phyloP scores from a whole-genome alignment of 345 rosid genomes.

The Gossypioides kirkii region DNA sequence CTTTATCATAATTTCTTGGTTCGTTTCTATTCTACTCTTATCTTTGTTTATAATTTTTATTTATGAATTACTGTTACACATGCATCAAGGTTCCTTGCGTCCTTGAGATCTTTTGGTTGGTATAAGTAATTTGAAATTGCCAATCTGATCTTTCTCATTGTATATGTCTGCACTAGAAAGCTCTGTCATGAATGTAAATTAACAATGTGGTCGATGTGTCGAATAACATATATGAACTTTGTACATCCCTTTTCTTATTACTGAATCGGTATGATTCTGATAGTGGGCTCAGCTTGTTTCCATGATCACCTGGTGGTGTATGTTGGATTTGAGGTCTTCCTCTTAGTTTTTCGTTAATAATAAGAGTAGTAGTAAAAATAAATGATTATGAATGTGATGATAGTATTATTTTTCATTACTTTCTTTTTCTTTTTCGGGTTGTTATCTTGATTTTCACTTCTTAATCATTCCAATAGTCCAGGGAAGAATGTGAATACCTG shows the following conservation, averaged over 20 bases:
- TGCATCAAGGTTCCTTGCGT: background rate
- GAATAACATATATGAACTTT: background rate
- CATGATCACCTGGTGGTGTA: background rate
- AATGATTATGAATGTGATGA: background rate
- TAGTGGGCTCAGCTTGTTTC: background rate
- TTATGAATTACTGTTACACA: background rate
- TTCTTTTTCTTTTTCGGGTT: background rate
- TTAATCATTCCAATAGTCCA: constrained; percentile 45
- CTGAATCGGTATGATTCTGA: background rate
- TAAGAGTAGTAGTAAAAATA: background rate
- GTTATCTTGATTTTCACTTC: background rate
- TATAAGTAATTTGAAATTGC: background rate
- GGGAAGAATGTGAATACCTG: constrained; percentile 82
- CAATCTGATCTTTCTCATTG: background rate
- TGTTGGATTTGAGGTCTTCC: background rate
- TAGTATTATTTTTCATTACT: background rate
- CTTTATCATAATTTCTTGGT: constrained; percentile 87
- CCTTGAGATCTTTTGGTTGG: background rate
- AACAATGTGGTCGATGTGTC: background rate
- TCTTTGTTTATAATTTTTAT: background rate
- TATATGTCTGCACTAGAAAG: background rate
- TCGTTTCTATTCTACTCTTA: constrained; percentile 15
- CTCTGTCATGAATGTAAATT: background rate
- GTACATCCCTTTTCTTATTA: background rate
- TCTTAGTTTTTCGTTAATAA: background rate